phyloP scores from a whole-genome alignment of 2,329 filamentous ascomycete genomes.

The Juglanconis sp. region DNA sequence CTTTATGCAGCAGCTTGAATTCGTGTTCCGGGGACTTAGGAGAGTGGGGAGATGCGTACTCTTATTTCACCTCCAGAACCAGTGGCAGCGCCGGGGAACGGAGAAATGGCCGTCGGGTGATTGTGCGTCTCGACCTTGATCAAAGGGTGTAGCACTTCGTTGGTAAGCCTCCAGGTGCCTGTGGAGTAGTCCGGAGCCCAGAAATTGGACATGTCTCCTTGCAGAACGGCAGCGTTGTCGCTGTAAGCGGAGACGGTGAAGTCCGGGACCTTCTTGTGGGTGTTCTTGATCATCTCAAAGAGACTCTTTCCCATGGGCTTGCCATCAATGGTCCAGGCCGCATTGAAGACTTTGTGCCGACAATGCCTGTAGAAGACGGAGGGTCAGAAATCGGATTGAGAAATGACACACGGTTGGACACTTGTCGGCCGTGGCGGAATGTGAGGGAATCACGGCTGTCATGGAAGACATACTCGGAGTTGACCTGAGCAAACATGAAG shows the following conservation, averaged over 20 bases:
- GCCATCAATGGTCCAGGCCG: constrained; percentile 91
- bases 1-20: not conserved
- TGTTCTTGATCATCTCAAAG: constrained; percentile 96
- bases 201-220: constrained; percentile 68
- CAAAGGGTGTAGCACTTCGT: constrained; percentile 82
- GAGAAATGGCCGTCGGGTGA: constrained; percentile 92
- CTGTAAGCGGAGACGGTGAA: constrained; percentile 94
- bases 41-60: constrained; percentile 19
- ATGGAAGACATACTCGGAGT: constrained; percentile 71
- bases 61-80: constrained; percentile 94
- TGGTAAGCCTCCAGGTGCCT: constrained; percentile 82
- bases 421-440: constrained; percentile 9
- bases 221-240: constrained; percentile 92
- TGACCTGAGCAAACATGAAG: constrained; percentile 99
- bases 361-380: constrained; percentile 37
- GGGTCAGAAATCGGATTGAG: constrained; percentile 73
- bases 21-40: not conserved
- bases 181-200: constrained; percentile 88
- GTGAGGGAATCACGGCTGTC: constrained; percentile 6
- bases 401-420: constrained; percentile 35
- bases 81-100: constrained; percentile 88
- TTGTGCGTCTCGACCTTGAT: constrained; percentile 98
- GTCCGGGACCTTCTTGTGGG: constrained; percentile 76
- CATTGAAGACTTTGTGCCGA: constrained; percentile 82
- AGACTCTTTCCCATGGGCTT: constrained; percentile 74